Base-by-base conservation (phyloP, 371 early-diverging fungal species). In the Apophysomyces ossiformis region DNA sequence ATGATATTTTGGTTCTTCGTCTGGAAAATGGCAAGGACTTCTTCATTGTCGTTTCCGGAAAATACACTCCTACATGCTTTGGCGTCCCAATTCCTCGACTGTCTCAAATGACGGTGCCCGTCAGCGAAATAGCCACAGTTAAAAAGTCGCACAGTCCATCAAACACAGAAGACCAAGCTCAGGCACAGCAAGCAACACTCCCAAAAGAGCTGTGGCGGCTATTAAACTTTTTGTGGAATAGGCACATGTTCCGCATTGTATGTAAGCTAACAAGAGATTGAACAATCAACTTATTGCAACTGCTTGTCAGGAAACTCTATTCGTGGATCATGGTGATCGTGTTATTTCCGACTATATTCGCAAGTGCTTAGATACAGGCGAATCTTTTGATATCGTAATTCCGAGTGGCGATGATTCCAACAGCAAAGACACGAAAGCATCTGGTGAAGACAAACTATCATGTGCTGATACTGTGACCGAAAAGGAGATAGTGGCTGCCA, bases 341-440 rank as follows among this genome's bases (percentile, higher is more conserved):
- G 65, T 67, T 0, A 71, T 92, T 4, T 85, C 88, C 36, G 83
- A 86, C 4, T 89, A 89, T 64, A 87, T 96, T 21, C 79, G 89
- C 7, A 89, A 93, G 39, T 95, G 93, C 59, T 75, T 97, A n/a
- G 96, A 97, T 66, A 84, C 87, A 1, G 94, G 91, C 8, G 84
- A 79, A 21, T 83, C 83, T 32, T 92, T 95, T 68, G 91, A 94
- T 67, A 67, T 87, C 4, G 75, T 72, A 2, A 65, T 77, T 0
- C 71, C 89, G 12, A 57, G 88, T 47, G 77, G 73, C 21, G 68
- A 64, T 8, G 57, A 46, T 16, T 11, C 47, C 13, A 44, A 21
- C 54, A 21, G n/a, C n/a, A 32, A 38, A 2, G 47, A 26, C 13
- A 60, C 16, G 1, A 58, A 61, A n/a, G 41, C 54, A 5, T 21